Evolutionary conservation across 75 land plant species (phyloP).

Genomic region (Ceratopteris richardii): DNA sequence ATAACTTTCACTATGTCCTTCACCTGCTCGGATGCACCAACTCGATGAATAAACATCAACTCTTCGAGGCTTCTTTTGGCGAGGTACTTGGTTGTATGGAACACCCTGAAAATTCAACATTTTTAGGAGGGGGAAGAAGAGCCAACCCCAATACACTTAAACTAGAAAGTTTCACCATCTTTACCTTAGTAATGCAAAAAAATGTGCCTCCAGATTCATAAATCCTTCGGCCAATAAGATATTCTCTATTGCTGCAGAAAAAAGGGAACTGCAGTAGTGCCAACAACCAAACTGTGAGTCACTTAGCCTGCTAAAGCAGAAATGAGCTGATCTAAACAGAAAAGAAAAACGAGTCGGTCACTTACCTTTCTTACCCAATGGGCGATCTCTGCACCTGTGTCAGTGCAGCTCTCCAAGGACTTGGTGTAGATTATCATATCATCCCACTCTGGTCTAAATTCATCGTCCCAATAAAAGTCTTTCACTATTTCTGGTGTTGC

Average conservation of each 20-base stretch:
- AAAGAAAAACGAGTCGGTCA: neutral
- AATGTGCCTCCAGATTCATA: slow-evolving; percentile 35
- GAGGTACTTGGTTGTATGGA: slow-evolving; percentile 45
- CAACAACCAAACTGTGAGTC: too few relatives aligned
- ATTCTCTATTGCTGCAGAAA: slow-evolving; percentile 61
- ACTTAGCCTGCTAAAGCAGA: too few relatives aligned
- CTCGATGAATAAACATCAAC: slow-evolving; percentile 83
- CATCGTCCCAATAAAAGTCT: slow-evolving; percentile 75
- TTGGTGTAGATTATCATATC: slow-evolving; percentile 39
- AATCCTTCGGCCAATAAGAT: slow-evolving; percentile 48
- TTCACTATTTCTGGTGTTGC: slow-evolving; percentile 44
- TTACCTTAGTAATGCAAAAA: slow-evolving; percentile 56
- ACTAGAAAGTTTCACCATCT: neutral
- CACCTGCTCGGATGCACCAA: slow-evolving; percentile 86
- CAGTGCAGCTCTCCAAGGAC: slow-evolving; percentile 35
- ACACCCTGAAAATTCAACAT: slow-evolving; percentile 79
- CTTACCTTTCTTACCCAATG: slow-evolving; percentile 67
- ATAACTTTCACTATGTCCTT: slow-evolving; percentile 2
- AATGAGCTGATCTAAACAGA: too few relatives aligned
- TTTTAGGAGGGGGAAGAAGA: too few relatives aligned
- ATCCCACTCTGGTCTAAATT: slow-evolving; percentile 56
- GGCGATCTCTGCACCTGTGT: slow-evolving; percentile 36
- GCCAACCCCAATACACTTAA: too few relatives aligned
- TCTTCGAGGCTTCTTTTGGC: slow-evolving; percentile 66
- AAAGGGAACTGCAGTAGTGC: slow-evolving; percentile 42